Evolutionary conservation across 352 stramenopile genomes (phyloP).

Genomic region (Phytophthora megakarya): DNA sequence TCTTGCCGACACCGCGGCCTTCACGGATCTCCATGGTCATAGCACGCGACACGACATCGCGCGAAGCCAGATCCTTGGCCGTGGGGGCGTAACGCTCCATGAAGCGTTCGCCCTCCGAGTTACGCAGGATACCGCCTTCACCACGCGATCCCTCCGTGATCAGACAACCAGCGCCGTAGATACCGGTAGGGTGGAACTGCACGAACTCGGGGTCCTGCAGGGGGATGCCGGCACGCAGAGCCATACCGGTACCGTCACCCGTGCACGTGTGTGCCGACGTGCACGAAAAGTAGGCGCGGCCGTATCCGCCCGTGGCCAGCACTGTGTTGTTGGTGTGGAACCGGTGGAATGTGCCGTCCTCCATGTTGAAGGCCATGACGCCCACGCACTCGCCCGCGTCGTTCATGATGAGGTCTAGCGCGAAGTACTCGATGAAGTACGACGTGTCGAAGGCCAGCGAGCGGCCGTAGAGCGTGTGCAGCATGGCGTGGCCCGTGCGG

Average conservation of each 20-base stretch:
- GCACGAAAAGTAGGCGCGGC: slow-evolving; percentile 96
- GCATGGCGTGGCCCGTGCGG: slow-evolving; percentile 96
- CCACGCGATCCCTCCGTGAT: slow-evolving; percentile 97
- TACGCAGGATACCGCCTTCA: slow-evolving; percentile 96
- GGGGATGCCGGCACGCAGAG: slow-evolving; percentile 91
- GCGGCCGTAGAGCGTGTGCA: slow-evolving; percentile 97
- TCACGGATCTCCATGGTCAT: slow-evolving; percentile 99
- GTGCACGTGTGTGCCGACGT: slow-evolving; percentile 97
- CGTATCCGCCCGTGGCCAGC: slow-evolving; percentile 96
- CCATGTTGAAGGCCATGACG: slow-evolving; percentile 97
- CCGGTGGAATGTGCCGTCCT: slow-evolving; percentile 96
- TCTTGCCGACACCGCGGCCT: slow-evolving; percentile 92
- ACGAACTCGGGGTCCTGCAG: slow-evolving; percentile 97
- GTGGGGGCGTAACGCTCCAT: slow-evolving; percentile 96
- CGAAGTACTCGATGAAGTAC: slow-evolving; percentile 99
- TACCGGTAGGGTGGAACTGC: slow-evolving; percentile 98
- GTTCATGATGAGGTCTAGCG: slow-evolving; percentile 96
- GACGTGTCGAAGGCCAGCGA: slow-evolving; percentile 97
- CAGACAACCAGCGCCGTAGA: slow-evolving; percentile 97
- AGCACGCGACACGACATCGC: slow-evolving; percentile 94
- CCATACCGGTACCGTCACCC: slow-evolving; percentile 97
- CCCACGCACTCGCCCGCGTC: slow-evolving; percentile 91
- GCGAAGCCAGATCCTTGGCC: slow-evolving; percentile 96
- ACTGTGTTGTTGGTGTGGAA: slow-evolving; percentile 93
- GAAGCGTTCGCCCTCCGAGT: slow-evolving; percentile 95